phyloP scores from a whole-genome alignment of 2,329 filamentous ascomycete species.

The Bipolaris cookei region DNA sequence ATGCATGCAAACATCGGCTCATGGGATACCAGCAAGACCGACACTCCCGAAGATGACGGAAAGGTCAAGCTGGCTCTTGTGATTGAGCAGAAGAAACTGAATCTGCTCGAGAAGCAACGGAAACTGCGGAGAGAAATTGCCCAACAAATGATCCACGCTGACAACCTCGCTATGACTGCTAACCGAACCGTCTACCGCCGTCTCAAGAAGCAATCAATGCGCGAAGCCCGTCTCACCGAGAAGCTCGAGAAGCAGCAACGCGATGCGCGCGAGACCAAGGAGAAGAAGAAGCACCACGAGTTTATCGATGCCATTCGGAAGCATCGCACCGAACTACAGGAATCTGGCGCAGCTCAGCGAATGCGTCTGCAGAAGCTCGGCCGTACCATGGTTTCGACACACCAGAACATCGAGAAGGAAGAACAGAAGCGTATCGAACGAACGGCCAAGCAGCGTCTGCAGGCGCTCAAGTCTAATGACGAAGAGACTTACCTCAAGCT shows the following conservation, averaged over 20 bases:
- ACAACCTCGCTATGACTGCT: conserved; percentile 96
- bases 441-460: conserved; percentile 98
- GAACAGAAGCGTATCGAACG: conserved; percentile 98
- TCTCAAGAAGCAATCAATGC: conserved; percentile 95
- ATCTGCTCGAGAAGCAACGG: conserved; percentile 86
- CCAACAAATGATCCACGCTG: conserved; percentile 90
- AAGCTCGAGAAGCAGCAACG: conserved; percentile 99
- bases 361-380: conserved; percentile 84
- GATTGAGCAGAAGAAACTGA: conserved; percentile 93
- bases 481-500: conserved; percentile 98
- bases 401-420: conserved; percentile 97
- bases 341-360: conserved; percentile 69
- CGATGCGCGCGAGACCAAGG: conserved; percentile 90
- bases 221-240: conserved; percentile 95
- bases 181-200: conserved; percentile 90
- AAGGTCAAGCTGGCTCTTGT: conserved; percentile 82
- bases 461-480: conserved; percentile 97
- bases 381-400: conserved; percentile 85
- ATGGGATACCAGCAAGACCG: conserved; percentile 77
- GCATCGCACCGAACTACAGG: conserved; percentile 79
- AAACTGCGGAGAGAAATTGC: conserved; percentile 85
- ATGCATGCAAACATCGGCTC: conserved; percentile 84
- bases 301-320: conserved; percentile 86
- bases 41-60: conserved; percentile 75
- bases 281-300: conserved; percentile 96